Evolutionary conservation across 371 early-diverging fungal species (phyloP), one percentile per base, ranked within the genome.

Genomic region (Lichtheimia ornata): DNA sequence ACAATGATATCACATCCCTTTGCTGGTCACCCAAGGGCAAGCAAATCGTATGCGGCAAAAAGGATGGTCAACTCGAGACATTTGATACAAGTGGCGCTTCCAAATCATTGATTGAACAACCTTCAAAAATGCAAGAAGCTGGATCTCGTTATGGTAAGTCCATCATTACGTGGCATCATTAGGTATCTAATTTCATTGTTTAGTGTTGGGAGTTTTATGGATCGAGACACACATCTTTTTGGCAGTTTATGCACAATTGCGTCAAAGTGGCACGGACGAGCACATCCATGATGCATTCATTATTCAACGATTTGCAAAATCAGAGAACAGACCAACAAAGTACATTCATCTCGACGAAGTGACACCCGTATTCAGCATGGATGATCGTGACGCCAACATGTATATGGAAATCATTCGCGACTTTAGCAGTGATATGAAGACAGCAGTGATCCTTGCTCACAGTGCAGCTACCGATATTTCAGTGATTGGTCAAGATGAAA

Each of bases 21-120:
- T 82, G 79, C 49, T 84, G 84, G 84, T 82, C 82, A 14, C 82
- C 73, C 20, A 84, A 81, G 58, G 84, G 84, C 62, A 82, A 79
- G 42, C 84, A 84, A 51, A 61, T 84, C 49, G 73, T 75, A 2
- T 76, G 76, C 44, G 84, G 84, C 41, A 68, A 59, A n/a, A 41
- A 50, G 15, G 60, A 70, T 47, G 84, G 82, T 13, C 47, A 56
- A 13, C 53, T 84, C 9, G 52, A 57, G 1, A 72, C 74, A 27
- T 82, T 67, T 64, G 76, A 73, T 50, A 56, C 59, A 0, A 59
- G 66, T 12, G 84, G 78, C 3, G 61, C 18, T 5, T 17, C 41
- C 4, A 81, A 78, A 54, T 66, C 61, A 30, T 45, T 55, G 15
- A 58, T 72, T 14, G 35, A 35, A 11, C 35, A 67, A 20, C 81